Conservation (phyloP, 2,329 filamentous ascomycete species). For the Alternaria sp. region DNA sequence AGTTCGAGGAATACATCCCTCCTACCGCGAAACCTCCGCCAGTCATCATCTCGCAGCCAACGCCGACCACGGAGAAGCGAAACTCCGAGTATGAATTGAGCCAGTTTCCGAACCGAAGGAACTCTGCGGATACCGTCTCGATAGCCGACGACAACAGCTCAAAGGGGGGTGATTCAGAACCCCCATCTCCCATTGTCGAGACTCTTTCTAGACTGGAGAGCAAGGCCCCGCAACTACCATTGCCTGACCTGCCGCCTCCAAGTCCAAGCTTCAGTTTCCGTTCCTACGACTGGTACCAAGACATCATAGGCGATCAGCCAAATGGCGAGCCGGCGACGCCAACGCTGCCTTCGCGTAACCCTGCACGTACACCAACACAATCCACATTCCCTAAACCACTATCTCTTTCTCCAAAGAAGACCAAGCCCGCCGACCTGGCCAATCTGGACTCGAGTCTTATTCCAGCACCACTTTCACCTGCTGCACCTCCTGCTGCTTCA, state of each 20-base stretch:
- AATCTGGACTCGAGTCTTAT: constrained; percentile 10
- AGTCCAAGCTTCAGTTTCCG: constrained; percentile 36
- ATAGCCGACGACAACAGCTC: constrained; percentile 14
- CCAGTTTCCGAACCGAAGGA: constrained; percentile 21
- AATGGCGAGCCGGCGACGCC: constrained; percentile 9
- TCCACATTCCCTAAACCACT: constrained; percentile 13
- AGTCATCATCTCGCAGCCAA: constrained; percentile 13
- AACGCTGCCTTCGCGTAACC: not conserved
- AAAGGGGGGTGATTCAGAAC: constrained; percentile 4
- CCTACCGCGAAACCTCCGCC: constrained; percentile 17
- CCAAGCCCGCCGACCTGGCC: not conserved
- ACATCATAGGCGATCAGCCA: constrained; percentile 33
- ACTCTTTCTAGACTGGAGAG: constrained; percentile 24
- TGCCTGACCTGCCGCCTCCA: constrained; percentile 30
- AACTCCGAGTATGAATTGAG: constrained; percentile 31
- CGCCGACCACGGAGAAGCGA: constrained; percentile 12
- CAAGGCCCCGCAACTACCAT: constrained; percentile 22
- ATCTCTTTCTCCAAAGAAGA: constrained; percentile 17
- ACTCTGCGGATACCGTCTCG: constrained; percentile 8
- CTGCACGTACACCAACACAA: constrained; percentile 23
- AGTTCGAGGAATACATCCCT: constrained; percentile 36
- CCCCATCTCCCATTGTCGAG: constrained; percentile 12
- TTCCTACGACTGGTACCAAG: constrained; percentile 41
- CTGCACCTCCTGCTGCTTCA: constrained; percentile 18
- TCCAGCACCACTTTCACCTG: constrained; percentile 25